Percentiles rank a stretch among this genome's conserved stretches.
phyloP scores from a whole-genome alignment of 2,329 filamentous ascomycete genomes.

The Ceratocystis eucalypticola region DNA sequence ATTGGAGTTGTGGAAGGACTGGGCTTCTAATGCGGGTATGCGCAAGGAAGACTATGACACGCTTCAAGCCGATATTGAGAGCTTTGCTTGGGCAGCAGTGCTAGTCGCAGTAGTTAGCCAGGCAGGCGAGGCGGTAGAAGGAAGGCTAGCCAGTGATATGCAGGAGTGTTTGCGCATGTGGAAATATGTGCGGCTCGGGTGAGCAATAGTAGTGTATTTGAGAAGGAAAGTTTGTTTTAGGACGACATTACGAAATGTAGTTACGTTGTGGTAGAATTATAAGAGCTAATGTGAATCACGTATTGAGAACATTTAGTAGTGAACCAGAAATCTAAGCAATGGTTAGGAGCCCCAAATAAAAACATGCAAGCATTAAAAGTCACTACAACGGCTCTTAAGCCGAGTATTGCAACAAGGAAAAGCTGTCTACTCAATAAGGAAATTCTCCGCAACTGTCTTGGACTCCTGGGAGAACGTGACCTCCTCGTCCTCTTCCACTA shows the following conservation, averaged over 20 bases:
- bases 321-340: not conserved
- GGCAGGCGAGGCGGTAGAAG: constrained; percentile 33
- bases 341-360: not conserved
- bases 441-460: constrained; percentile 62
- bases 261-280: too few species aligned
- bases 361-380: constrained; percentile 15
- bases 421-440: constrained; percentile 53
- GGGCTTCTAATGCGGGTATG: constrained; percentile 44
- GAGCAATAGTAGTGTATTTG: not conserved
- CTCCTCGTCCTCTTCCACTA: constrained; percentile 63
- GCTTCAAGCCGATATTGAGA: constrained; percentile 27
- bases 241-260: not conserved
- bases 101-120: constrained; percentile 36
- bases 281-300: too few species aligned
- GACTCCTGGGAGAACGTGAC: constrained; percentile 74
- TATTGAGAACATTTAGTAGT: too few species aligned
- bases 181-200: constrained; percentile 40
- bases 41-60: constrained; percentile 31
- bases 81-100: constrained; percentile 36
- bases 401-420: not conserved
- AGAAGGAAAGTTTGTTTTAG: too few species aligned
- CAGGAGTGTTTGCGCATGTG: constrained; percentile 43
- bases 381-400: not conserved
- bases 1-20: constrained; percentile 40
- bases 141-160: constrained; percentile 37